Evolutionary conservation across 129 eudicot species (phyloP).

Genomic region (Solidago caesia): DNA sequence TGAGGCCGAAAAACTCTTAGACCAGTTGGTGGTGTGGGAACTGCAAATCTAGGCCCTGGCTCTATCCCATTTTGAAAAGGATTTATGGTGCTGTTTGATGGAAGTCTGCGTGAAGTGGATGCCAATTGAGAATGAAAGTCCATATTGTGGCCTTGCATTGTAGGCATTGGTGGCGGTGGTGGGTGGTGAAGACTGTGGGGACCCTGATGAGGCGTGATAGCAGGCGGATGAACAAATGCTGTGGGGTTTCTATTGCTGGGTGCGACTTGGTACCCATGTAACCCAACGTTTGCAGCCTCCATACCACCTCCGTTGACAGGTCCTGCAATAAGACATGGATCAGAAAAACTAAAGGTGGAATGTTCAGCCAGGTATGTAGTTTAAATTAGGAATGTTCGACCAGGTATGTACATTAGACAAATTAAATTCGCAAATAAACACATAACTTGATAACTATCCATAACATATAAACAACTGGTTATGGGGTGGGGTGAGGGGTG

Average conservation of each 20-base stretch:
- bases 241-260: slow-evolving; percentile 46
- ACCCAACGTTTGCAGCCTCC: slow-evolving; percentile 45
- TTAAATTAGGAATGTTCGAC: neutral
- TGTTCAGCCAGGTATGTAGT: neutral
- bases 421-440: neutral
- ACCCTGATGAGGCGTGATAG: slow-evolving; percentile 51
- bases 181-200: slow-evolving; percentile 54
- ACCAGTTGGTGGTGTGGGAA: slow-evolving; percentile 53
- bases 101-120: slow-evolving; percentile 51
- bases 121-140: slow-evolving; percentile 56
- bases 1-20: slow-evolving; percentile 67
- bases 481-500: neutral
- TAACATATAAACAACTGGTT: too few relatives aligned
- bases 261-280: slow-evolving; percentile 64
- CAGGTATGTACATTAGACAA: neutral
- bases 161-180: slow-evolving; percentile 54
- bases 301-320: slow-evolving; percentile 48
- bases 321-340: slow-evolving; percentile 34
- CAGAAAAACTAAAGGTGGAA: neutral
- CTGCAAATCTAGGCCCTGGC: slow-evolving; percentile 50
- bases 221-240: slow-evolving; percentile 44
- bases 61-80: slow-evolving; percentile 56
- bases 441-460: too few relatives aligned
- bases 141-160: slow-evolving; percentile 54
- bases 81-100: slow-evolving; percentile 34